phyloP scores from a whole-genome alignment of 148 eudicot genomes.

The Simmondsia chinensis region DNA sequence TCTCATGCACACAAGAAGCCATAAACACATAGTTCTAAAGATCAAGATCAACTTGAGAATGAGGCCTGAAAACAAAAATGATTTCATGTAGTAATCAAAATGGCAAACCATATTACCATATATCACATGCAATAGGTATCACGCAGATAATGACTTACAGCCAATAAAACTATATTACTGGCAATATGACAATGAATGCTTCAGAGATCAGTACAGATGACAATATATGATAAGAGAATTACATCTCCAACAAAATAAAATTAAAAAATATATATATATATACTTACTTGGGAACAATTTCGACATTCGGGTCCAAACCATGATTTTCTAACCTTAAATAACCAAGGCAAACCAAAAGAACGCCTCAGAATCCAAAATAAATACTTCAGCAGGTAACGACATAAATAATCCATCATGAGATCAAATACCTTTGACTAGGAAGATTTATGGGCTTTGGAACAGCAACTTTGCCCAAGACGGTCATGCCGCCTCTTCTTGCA shows the following conservation, averaged over 20 bases:
- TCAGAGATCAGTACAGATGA: too few relatives aligned
- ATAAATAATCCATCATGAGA: constrained; percentile 1
- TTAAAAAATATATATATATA: background rate
- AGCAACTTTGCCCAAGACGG: constrained; percentile 92
- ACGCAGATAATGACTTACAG: background rate
- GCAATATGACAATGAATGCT: too few relatives aligned
- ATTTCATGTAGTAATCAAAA: too few relatives aligned
- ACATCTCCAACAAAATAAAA: too few relatives aligned
- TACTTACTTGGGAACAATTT: constrained; percentile 98
- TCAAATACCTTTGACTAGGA: constrained; percentile 84
- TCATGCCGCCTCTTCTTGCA: constrained; percentile 94
- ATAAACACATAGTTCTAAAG: too few relatives aligned
- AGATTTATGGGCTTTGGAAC: constrained; percentile 96
- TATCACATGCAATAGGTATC: too few relatives aligned
- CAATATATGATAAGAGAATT: too few relatives aligned
- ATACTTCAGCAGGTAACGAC: constrained; percentile 3
- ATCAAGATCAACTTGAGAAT: too few relatives aligned
- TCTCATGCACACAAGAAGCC: background rate
- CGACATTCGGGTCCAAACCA: constrained; percentile 90
- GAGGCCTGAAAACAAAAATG: too few relatives aligned
- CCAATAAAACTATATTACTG: too few relatives aligned
- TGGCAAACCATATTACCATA: too few relatives aligned
- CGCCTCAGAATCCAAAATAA: constrained; percentile 15
- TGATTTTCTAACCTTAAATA: constrained; percentile 89
- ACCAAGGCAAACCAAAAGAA: constrained; percentile 12